phyloP scores from a whole-genome alignment of 2,329 filamentous ascomycete species.

The Aspergillus intermedius region DNA sequence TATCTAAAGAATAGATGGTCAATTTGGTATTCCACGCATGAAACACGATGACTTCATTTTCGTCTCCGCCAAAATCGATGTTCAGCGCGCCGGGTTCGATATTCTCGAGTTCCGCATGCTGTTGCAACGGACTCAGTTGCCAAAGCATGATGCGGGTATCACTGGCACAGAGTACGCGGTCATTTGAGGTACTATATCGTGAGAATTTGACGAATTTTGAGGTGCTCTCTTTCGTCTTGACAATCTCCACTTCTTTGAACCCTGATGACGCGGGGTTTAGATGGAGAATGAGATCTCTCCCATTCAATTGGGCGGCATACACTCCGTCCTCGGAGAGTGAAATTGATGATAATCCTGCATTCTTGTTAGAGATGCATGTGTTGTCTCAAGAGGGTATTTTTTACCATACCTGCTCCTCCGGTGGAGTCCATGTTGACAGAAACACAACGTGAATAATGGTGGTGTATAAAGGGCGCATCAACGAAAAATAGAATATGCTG shows the following conservation, averaged over 20 bases:
- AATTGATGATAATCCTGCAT: slow-evolving; percentile 9
- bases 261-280: slow-evolving; percentile 22
- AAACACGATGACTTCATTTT: slow-evolving; percentile 34
- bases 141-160: slow-evolving; percentile 30
- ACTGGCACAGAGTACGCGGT: slow-evolving; percentile 29
- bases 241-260: slow-evolving; percentile 24
- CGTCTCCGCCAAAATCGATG: slow-evolving; percentile 32
- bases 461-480: neutral
- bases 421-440: neutral
- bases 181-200: slow-evolving; percentile 14
- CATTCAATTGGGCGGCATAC: slow-evolving; percentile 22
- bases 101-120: slow-evolving; percentile 35
- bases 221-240: slow-evolving; percentile 26
- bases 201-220: slow-evolving; percentile 28
- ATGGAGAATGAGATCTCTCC: slow-evolving; percentile 29
- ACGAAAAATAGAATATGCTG: neutral
- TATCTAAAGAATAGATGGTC: slow-evolving; percentile 29
- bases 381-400: neutral
- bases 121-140: slow-evolving; percentile 30
- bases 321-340: slow-evolving; percentile 26
- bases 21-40: slow-evolving; percentile 36
- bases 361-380: neutral
- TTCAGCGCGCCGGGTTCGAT: slow-evolving; percentile 31
- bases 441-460: neutral
- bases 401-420: slow-evolving; percentile 12